Conservation (phyloP, 805 yeast species). For the Yarrowia divulgata region DNA sequence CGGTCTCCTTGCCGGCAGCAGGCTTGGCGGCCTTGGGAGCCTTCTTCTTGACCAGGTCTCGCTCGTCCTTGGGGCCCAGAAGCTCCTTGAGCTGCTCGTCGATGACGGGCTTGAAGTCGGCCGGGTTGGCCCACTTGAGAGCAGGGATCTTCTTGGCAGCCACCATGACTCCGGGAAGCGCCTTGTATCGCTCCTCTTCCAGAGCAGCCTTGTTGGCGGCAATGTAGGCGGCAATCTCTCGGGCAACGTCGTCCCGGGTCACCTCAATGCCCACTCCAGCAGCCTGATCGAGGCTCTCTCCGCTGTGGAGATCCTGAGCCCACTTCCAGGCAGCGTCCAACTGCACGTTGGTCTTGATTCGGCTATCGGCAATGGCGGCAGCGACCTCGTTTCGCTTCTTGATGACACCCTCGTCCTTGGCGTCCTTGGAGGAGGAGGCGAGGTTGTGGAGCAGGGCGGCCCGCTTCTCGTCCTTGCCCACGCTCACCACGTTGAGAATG, state of each 20-base stretch:
- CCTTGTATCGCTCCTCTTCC: conserved; percentile 74
- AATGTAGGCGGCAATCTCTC: conserved; percentile 65
- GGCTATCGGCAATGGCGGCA: conserved; percentile 67
- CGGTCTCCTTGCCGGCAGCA: conserved; percentile 45
- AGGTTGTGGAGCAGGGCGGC: conserved; percentile 75
- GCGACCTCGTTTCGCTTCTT: conserved; percentile 61
- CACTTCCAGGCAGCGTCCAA: conserved; percentile 79
- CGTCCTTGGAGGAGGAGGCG: conserved; percentile 71
- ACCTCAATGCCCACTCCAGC: conserved; percentile 82
- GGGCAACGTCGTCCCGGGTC: conserved; percentile 68
- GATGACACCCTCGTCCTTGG: conserved; percentile 52
- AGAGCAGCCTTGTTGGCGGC: conserved; percentile 65
- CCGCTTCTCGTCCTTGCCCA: conserved; percentile 62
- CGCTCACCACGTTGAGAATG: conserved; percentile 58
- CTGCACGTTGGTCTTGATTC: conserved; percentile 73
- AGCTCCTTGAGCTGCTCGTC: conserved; percentile 75
- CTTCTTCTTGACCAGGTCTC: conserved; percentile 83
- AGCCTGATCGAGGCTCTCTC: conserved; percentile 62
- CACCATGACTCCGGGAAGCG: conserved; percentile 78
- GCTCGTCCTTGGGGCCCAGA: conserved; percentile 95
- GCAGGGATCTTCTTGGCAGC: conserved; percentile 74
- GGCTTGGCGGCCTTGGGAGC: conserved; percentile 56
- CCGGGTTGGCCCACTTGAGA: conserved; percentile 92
- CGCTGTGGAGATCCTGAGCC: conserved; percentile 55
- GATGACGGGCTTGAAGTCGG: conserved; percentile 82